Conservation (phyloP, 331 rosid genomes). For the Malus hybrid region DNA sequence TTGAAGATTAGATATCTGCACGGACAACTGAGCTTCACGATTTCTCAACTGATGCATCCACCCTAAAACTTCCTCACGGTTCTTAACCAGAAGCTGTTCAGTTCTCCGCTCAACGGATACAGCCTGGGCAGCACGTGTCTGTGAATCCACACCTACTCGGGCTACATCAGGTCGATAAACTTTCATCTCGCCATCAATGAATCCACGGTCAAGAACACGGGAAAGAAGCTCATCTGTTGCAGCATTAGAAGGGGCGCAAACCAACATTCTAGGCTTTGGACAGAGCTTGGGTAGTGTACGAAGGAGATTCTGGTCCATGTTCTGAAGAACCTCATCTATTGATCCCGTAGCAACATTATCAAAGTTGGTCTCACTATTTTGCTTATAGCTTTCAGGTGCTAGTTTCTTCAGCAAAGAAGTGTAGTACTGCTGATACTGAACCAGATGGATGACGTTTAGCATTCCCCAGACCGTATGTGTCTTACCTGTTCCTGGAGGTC, state of each 20-base stretch:
- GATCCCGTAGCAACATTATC: conserved; percentile 70
- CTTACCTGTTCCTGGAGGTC: conserved; percentile 99
- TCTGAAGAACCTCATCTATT: conserved; percentile 96
- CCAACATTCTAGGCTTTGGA: conserved; percentile 98
- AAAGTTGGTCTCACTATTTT: conserved; percentile 64
- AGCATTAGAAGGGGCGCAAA: conserved; percentile 99
- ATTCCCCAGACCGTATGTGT: conserved; percentile 99
- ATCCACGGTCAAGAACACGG: conserved; percentile 96
- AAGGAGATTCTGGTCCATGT: conserved; percentile 92
- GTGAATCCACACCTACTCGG: conserved; percentile 97
- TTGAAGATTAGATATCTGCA: conserved; percentile 72
- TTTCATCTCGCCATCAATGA: conserved; percentile 99
- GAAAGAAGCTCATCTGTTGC: conserved; percentile 99
- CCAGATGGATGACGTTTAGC: conserved; percentile 98
- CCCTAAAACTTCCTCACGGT: conserved; percentile 70
- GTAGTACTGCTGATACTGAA: conserved; percentile 96
- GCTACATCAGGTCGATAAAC: conserved; percentile 99
- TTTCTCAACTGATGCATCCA: conserved; percentile 88
- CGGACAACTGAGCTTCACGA: conserved; percentile 77
- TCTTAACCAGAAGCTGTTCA: conserved; percentile 84
- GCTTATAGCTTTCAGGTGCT: conserved; percentile 99
- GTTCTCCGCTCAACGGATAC: conserved; percentile 99
- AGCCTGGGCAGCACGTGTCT: conserved; percentile 99
- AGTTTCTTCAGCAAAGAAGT: conserved; percentile 92
- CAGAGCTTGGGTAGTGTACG: conserved; percentile 91